A percentile compares a stretch with the other conserved stretches of the same genome.
Conservation (phyloP, 352 stramenopile species). For the Phytophthora multivora region DNA sequence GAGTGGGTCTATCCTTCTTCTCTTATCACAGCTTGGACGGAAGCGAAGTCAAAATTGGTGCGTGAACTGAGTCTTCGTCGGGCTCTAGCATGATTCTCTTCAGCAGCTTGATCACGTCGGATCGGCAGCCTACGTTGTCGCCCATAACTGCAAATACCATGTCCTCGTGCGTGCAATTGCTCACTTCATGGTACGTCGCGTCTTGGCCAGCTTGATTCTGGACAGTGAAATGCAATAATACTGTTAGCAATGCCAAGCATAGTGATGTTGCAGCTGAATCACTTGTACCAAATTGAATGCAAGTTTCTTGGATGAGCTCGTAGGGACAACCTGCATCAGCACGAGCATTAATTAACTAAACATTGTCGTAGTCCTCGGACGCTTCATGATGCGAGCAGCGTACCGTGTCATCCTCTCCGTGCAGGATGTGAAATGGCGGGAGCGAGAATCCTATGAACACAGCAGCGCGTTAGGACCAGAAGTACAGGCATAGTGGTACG, state of each 20-base stretch:
- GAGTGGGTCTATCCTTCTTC: not conserved
- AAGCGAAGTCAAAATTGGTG: conserved; percentile 6
- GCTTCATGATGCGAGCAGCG: not conserved
- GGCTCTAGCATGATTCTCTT: conserved; percentile 41
- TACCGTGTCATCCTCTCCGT: conserved; percentile 60
- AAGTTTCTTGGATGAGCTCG: conserved; percentile 64
- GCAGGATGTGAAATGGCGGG: conserved; percentile 60
- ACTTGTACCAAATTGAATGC: conserved; percentile 45
- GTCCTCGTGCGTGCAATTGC: conserved; percentile 64
- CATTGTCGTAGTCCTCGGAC: not conserved
- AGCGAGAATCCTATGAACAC: conserved; percentile 34
- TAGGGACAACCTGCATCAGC: conserved; percentile 51
- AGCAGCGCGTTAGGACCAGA: too few relatives aligned
- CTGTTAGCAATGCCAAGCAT: not conserved
- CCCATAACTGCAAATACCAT: conserved; percentile 76
- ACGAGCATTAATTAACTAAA: not conserved
- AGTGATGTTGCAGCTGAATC: not conserved
- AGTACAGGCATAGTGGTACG: too few relatives aligned
- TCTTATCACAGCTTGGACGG: conserved; percentile 21
- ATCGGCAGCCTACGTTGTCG: conserved; percentile 52
- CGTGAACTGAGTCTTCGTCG: not conserved
- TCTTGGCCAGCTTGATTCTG: conserved; percentile 49
- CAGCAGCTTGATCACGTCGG: conserved; percentile 43
- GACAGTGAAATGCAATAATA: not conserved
- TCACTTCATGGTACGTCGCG: conserved; percentile 48